Base-by-base conservation (phyloP, 768 basidiomycete species). In the Russula sp. region DNA sequence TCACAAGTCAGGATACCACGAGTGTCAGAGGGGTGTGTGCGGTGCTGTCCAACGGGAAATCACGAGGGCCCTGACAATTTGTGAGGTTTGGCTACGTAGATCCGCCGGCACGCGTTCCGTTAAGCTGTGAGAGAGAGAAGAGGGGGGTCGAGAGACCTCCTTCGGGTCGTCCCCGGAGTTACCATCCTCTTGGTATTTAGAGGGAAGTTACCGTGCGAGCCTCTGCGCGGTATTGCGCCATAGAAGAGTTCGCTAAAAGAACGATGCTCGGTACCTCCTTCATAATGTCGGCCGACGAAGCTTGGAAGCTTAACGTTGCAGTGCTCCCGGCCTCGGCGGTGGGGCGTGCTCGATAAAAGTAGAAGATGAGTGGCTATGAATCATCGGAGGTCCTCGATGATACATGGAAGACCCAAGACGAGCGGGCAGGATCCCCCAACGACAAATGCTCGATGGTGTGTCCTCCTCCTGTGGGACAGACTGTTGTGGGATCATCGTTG, bases 1-100 rank as follows among this genome's bases (percentile, higher is more conserved):
- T 64, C 63, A 64, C 44, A 53, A 22, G 52, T 40, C 30, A 26
- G 38, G 34, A 10, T 53, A 46, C 57, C 63, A 63, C 62, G 57
- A 57, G 52, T 59, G 63, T 64, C 63, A 56, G 53, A 55, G 53
- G 59, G 51, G 40, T 44, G 57, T 16, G 42, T 57, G 62, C 62
- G 57, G 36, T 49, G 40, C 54, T 61, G 52, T 57, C 59, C 14
- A 30, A 65, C 54, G 60, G 55, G 59, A 61, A 51, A 65, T 61
- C 60, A 65, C 59, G 60, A 65, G 63, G 63, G 28, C 46, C 2
- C n/a, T 44, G 20, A 56, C 50, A 34, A 61, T 57, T 65, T 57
- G 59, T 51, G 55, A 61, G 49, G 26, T 57, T 60, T 61, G 60
- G 64, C 60, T 65, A 65, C 49, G 64, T 61, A 57, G 64, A 65